Evolutionary conservation across 257 asterid species (phyloP).

Genomic region (Nicotiana undulata): DNA sequence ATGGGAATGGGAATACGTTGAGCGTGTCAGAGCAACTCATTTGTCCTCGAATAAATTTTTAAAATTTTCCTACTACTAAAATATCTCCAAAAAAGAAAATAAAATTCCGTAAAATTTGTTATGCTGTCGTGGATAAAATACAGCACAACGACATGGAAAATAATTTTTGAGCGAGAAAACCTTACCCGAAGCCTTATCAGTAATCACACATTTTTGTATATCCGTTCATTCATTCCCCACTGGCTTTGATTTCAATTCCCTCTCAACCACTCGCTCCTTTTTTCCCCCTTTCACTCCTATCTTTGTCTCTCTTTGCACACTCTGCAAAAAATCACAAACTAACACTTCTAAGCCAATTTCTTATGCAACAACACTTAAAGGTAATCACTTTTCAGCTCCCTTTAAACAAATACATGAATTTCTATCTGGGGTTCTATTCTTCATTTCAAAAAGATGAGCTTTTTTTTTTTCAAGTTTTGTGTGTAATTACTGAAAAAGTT

Average conservation of each 20-base stretch:
- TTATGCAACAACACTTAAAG: constrained; percentile 10
- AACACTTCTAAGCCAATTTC: neutral
- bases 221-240: neutral
- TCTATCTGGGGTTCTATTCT: neutral
- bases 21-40: neutral
- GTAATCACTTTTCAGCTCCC: constrained; percentile 14
- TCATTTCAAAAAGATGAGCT: neutral
- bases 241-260: constrained; percentile 10
- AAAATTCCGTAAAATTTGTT: neutral
- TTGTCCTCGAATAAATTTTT: neutral
- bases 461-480: neutral
- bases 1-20: neutral
- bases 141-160: neutral
- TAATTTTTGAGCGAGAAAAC: neutral
- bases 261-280: constrained; percentile 12
- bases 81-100: neutral
- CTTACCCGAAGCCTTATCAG: constrained; percentile 14
- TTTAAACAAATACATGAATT: neutral
- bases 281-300: neutral
- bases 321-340: neutral
- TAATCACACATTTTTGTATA: constrained; percentile 1
- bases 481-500: neutral
- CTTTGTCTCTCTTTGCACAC: neutral
- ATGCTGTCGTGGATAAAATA: neutral
- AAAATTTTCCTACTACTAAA: neutral